Conservation (phyloP, 2,329 filamentous ascomycete species). For the Colletotrichum sp. region DNA sequence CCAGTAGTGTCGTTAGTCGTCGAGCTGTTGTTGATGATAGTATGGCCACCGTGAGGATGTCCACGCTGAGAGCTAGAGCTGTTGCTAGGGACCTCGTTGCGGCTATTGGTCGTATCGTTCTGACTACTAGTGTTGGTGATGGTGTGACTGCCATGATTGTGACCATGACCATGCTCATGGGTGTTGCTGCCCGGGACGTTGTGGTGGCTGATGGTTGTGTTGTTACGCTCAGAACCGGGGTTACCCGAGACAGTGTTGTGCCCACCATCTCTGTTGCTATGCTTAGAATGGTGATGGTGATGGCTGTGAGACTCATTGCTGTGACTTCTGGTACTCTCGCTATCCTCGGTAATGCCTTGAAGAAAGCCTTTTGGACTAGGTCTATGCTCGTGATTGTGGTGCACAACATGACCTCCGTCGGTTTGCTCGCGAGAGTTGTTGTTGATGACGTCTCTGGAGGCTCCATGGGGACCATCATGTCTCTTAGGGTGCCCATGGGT, state of each 20-base stretch:
- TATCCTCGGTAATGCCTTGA: not conserved
- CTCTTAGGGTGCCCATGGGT: not conserved
- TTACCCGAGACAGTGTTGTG: accelerated
- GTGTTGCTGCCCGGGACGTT: not conserved
- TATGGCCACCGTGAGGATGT: not conserved
- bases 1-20: not conserved
- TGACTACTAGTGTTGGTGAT: not conserved
- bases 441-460: not conserved
- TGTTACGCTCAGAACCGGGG: not conserved
- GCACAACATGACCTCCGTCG: not conserved
- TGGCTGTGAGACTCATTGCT: not conserved
- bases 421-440: not conserved
- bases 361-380: not conserved
- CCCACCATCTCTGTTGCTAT: not conserved
- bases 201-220: accelerated
- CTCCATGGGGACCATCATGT: not conserved
- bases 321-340: not conserved
- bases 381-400: not conserved
- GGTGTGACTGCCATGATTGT: not conserved
- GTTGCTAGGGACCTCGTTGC: not conserved
- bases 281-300: not conserved
- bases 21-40: not conserved
- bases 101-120: not conserved
- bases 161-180: not conserved
- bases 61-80: not conserved